Conservation (phyloP, 257 asterid species). For the Cruciata laevipes region DNA sequence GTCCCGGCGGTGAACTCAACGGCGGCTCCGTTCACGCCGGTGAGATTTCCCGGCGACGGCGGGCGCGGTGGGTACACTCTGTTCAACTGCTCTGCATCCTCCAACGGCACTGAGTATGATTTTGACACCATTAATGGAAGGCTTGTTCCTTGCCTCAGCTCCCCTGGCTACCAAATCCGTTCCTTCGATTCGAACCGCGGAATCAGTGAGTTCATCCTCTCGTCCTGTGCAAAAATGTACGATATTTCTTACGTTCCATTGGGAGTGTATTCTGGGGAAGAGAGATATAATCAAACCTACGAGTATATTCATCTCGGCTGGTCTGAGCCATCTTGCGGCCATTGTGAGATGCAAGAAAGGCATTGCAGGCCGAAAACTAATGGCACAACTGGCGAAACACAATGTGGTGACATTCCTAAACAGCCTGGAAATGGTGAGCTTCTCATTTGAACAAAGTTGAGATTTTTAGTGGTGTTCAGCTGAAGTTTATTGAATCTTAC, state of each 20-base stretch:
- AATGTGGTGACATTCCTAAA: conserved; percentile 37
- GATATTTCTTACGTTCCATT: conserved; percentile 35
- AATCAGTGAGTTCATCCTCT: conserved; percentile 20
- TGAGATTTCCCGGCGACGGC: background rate
- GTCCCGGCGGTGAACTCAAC: conserved; percentile 28
- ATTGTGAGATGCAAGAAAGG: conserved; percentile 43
- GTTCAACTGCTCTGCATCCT: conserved; percentile 52
- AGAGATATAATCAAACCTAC: conserved; percentile 4
- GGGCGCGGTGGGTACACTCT: conserved; percentile 33
- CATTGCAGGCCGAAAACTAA: conserved; percentile 42
- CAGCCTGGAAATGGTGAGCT: conserved; percentile 7
- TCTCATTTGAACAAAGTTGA: no score
- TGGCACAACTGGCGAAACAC: conserved; percentile 27
- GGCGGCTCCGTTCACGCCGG: conserved; percentile 28
- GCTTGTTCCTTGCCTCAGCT: conserved; percentile 37
- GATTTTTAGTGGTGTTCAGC: no score
- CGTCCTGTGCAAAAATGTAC: conserved; percentile 56
- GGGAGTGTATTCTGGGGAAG: conserved; percentile 17
- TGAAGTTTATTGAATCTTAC: no score
- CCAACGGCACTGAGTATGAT: background rate
- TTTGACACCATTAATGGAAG: background rate
- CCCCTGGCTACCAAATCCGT: conserved; percentile 26
- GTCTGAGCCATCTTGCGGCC: conserved; percentile 44
- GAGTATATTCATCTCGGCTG: conserved; percentile 33
- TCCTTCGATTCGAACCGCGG: conserved; percentile 26